A percentile compares a stretch with the other conserved stretches of the same genome.
These are phyloP conservation scores for Aspergillus fumigatiaffinis DNA, from an alignment of 2,329 filamentous ascomycete genomes.

Conservation along the genomic window DNA sequence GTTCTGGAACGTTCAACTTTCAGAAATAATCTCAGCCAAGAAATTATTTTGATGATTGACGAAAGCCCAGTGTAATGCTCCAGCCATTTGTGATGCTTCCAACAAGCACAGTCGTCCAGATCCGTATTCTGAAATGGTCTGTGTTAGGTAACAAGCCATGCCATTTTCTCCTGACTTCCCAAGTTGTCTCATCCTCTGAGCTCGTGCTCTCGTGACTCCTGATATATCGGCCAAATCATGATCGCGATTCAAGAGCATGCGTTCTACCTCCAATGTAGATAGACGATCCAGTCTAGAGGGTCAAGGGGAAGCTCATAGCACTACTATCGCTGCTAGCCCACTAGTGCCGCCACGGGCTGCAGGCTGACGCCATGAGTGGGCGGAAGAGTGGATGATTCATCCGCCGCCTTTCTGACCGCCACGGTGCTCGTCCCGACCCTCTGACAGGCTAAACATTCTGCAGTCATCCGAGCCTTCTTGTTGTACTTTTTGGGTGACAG, in stretches of 20 bases:
- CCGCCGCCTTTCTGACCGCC: conserved; percentile 9
- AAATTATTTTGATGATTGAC: not conserved
- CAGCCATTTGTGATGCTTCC: not conserved
- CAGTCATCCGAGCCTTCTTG: not conserved
- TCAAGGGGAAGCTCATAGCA: not conserved
- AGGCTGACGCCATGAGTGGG: conserved; percentile 17
- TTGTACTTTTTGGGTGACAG: not conserved
- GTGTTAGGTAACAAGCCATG: not conserved
- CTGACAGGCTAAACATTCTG: conserved; percentile 12
- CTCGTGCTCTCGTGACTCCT: not conserved
- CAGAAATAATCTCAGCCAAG: not conserved
- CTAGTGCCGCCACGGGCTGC: conserved; percentile 10
- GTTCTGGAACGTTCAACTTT: not conserved
- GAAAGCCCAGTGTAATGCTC: not conserved
- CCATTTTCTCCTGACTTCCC: not conserved
- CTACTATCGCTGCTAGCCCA: not conserved
- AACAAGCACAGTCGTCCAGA: not conserved
- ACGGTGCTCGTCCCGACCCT: conserved; percentile 13
- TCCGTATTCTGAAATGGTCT: not conserved
- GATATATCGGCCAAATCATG: not conserved
- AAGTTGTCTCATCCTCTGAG: not conserved
- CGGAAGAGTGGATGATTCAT: conserved; percentile 7
- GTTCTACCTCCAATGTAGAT: not conserved
- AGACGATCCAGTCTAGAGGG: not conserved
- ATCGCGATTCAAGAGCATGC: not conserved